Conservation (phyloP, 108 stramenopile species). For the Cyclostephanos tholiformis region DNA sequence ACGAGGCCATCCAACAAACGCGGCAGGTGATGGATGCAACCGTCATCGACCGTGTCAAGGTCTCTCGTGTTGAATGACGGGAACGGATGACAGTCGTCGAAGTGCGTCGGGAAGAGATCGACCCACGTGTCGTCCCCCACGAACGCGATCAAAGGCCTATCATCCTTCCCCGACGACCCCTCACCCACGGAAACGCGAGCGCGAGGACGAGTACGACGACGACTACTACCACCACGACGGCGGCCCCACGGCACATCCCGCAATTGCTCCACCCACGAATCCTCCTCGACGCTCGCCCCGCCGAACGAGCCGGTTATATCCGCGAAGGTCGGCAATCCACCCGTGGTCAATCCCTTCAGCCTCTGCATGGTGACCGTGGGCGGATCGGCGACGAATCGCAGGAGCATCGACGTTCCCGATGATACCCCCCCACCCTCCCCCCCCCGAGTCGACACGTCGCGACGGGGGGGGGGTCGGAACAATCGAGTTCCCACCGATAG, state of each 20-base stretch:
- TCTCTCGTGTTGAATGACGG: constrained; percentile 98
- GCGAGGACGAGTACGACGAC: not conserved
- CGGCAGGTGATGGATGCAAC: constrained; percentile 75
- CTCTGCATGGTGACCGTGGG: constrained; percentile 99
- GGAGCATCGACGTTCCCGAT: constrained; percentile 60
- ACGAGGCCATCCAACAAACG: constrained; percentile 52
- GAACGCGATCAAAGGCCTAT: constrained; percentile 65
- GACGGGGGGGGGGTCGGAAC: no score
- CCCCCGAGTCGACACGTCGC: constrained; percentile 24
- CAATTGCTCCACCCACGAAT: constrained; percentile 84
- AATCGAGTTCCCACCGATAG: constrained; percentile 71
- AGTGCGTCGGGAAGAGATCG: constrained; percentile 88
- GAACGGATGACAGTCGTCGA: constrained; percentile 84
- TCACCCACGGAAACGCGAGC: not conserved
- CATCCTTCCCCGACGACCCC: constrained; percentile 2
- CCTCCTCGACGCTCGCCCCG: constrained; percentile 80
- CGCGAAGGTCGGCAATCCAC: constrained; percentile 95
- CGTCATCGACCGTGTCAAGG: constrained; percentile 97
- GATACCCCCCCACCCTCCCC: constrained; percentile 19
- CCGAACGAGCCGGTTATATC: constrained; percentile 83
- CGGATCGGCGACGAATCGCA: constrained; percentile 95
- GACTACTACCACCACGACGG: constrained; percentile 4
- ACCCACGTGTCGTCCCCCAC: constrained; percentile 99
- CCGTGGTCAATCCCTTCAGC: constrained; percentile 95
- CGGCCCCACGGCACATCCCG: constrained; percentile 20